phyloP scores from a whole-genome alignment of 1,139 yeast genomes.

The Nadsonia commutata region DNA sequence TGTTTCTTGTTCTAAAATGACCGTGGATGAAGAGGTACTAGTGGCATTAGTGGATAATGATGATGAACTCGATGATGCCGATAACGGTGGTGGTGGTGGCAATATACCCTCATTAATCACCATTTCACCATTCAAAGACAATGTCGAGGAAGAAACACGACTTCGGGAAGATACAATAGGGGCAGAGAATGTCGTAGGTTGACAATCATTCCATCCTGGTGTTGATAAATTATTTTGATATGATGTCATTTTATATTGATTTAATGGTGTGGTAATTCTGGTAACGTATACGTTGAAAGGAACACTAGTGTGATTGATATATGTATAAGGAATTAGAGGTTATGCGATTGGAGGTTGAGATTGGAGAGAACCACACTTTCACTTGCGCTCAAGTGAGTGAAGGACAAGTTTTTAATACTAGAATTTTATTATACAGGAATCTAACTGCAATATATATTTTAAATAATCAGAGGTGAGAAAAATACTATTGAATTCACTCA shows the following conservation, averaged over 20 bases:
- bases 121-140: not conserved
- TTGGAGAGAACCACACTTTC: no score
- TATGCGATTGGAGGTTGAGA: no score
- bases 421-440: no score
- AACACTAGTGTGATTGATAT: no score
- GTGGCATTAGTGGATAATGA: no score
- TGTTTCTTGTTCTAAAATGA: not conserved
- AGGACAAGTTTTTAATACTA: no score
- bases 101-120: no score
- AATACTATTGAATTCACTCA: not conserved
- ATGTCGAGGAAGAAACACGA: not conserved
- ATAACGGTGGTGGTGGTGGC: not conserved
- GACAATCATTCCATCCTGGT: not conserved
- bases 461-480: not conserved
- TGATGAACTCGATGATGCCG: not conserved
- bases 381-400: no score
- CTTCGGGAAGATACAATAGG: not conserved
- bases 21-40: not conserved
- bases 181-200: not conserved
- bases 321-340: no score
- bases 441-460: not conserved
- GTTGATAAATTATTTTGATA: not conserved
- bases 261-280: no score
- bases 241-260: no score
- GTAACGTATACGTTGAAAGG: no score